Evolutionary conservation across 2,329 filamentous ascomycete genomes (phyloP).

Genomic region (Neofusicoccum parvum): DNA sequence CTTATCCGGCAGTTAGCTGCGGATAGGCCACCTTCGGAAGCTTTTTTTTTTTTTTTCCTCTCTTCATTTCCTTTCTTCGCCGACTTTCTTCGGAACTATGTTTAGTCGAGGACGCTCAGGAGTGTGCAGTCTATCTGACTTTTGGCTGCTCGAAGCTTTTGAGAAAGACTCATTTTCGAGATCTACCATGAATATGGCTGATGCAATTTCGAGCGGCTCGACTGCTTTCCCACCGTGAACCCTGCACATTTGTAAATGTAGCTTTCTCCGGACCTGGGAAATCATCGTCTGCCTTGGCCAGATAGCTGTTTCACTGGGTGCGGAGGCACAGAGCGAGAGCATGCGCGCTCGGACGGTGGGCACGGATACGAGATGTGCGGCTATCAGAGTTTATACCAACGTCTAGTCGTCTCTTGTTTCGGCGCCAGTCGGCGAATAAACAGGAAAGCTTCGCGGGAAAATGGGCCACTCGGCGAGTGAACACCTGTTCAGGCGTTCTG

Average conservation of each 20-base stretch:
- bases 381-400: slow-evolving; percentile 20
- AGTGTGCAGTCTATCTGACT: neutral
- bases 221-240: no score
- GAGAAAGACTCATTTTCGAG: neutral
- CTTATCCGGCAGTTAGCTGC: neutral
- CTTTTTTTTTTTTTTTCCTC: neutral
- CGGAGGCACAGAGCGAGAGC: no score
- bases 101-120: neutral
- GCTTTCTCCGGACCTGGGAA: neutral
- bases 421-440: neutral
- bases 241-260: no score
- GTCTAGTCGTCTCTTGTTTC: neutral
- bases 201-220: neutral
- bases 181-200: neutral
- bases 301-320: neutral
- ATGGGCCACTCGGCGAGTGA: neutral
- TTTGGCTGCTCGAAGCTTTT: neutral
- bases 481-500: slow-evolving; percentile 1
- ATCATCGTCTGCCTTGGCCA: neutral
- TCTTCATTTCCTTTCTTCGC: neutral
- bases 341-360: slow-evolving; percentile 6
- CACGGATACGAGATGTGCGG: slow-evolving; percentile 18
- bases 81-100: neutral
- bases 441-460: neutral
- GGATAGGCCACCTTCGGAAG: neutral